Base-by-base conservation (phyloP, 2,329 filamentous ascomycete species). In the Cordyceps sp. region DNA sequence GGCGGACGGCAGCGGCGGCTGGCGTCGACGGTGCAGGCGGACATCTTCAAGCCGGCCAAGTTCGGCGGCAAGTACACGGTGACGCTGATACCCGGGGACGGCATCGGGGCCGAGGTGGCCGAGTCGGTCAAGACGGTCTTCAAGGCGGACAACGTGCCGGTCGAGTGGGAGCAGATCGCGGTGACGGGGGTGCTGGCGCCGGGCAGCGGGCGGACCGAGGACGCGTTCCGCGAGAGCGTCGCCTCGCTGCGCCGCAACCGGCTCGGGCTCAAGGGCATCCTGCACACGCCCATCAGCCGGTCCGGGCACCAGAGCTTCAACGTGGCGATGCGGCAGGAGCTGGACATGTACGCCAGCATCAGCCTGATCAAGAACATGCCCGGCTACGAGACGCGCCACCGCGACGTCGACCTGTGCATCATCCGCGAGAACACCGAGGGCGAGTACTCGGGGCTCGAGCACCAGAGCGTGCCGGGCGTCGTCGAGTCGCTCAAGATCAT, bases 351-450 rank as follows among this genome's bases (percentile, higher is more conserved):
- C 66, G 90, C 90, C 56, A 93, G 83, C 44, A 90, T 98, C 56
- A 83, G 85, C 52, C 72, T 96, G 45, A 86, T 98, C 71, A 96
- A 96, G 79, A 98, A 98, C 71, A 96, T 98, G 52, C 90, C 90
- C 48, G 90, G 90, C 52, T 94, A 96, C 70, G 64, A 90, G 64
- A 98, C 90, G 42, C 84, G 90, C 57, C 90, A 98, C 73, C 79
- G 93, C 62, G 73, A 90, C 60, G 83, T 98, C 57, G 90, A 98
- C 59, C 75, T 96, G 46, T 93, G 86, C 76, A 94, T 98, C 62
- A 94, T 98, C 64, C 90, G 90, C 64, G 90, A 98, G 71, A 98
- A 98, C 72, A 98, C 90, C 54, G 90, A 98, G 73, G 90, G 90
- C 54, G 90, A 98, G 70, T 98, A 98, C 73, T 94, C 85, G 43